phyloP scores from a whole-genome alignment of 73 alveolate species.

The Paramecium sexaurelia region DNA sequence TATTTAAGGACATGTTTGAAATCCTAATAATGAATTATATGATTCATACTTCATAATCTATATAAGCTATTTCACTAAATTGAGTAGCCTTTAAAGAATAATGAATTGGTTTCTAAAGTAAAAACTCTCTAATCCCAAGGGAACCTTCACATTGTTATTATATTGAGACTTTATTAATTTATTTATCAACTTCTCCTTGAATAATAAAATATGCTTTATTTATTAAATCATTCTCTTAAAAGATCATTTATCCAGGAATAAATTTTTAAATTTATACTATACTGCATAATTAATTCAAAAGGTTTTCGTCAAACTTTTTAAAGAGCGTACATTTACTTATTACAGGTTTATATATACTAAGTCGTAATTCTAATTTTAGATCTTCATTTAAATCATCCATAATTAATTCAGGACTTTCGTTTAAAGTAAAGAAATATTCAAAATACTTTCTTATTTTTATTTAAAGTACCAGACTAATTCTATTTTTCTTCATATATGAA shows the following conservation, averaged over 20 bases:
- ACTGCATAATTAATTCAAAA: not conserved
- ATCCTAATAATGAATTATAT: not conserved
- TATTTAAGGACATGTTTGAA: not conserved
- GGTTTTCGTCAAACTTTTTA: constrained; percentile 9
- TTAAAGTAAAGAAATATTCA: not conserved
- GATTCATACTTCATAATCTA: not conserved
- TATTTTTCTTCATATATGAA: constrained; percentile 21
- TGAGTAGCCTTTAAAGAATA: not conserved
- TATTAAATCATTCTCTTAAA: not conserved
- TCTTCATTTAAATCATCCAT: constrained; percentile 24
- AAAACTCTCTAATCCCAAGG: not conserved
- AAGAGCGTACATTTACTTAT: not conserved
- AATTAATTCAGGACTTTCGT: constrained; percentile 9
- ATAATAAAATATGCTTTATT: not conserved
- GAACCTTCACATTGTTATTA: not conserved
- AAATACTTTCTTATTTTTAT: constrained; percentile 36
- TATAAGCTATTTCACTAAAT: not conserved
- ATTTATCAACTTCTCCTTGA: not conserved
- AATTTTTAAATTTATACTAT: not conserved
- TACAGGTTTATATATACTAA: not conserved
- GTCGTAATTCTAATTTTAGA: not conserved
- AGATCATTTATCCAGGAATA: constrained; percentile 24
- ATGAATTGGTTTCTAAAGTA: not conserved
- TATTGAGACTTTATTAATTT: constrained; percentile 31
- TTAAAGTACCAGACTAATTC: not conserved